Base-by-base conservation (phyloP, 306 rosid genomes). In the Casuarina glauca region DNA sequence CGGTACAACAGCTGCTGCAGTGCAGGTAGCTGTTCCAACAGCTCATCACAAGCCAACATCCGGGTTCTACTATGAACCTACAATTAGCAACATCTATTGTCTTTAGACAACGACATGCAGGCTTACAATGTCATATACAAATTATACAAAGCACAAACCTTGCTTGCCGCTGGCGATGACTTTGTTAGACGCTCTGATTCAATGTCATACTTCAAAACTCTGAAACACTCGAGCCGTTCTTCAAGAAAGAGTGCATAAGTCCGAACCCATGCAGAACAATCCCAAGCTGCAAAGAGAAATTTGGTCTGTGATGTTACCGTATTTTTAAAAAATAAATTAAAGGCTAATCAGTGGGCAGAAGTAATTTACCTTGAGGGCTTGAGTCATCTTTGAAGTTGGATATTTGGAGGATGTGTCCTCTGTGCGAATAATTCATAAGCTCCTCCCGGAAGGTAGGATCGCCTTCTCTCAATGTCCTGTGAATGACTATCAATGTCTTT, bases 231-330 rank as follows among this genome's bases (percentile, higher is more conserved):
- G 52, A 94, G 86, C 60, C 96, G 82, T 85, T 95, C 98, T 82
- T 92, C 97, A 69, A 95, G 78, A 85, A 87, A 95, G 60, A 87
- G 80, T 36, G 97, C 97, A 79, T 95, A 95, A 55, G 90, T 87
- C 79, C 98, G 76, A 70, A 91, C 88, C 97, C 97, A 95, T 64
- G 97, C 91, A 55, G 98, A 95, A 79, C 98, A 95, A 69, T 91
- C 97, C 98, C 98, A 95, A 78, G 98, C 98, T 95, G 91, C 89
- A 85, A 39, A 69, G 48, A 57, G 76, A 82, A 60, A 75, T 70
- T 66, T 73, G 66, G 74, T 77, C 76, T 78, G 75, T 80, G 62
- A 78, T 79, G 61, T 49, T 19, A 50, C n/a, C 20, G 52, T 55
- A 70, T 69, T 64, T 63, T 6, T 8, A 42, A 1, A 2, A 41